Base-by-base conservation (phyloP, 805 yeast species). In the Wilhelminamyces savonicus region DNA sequence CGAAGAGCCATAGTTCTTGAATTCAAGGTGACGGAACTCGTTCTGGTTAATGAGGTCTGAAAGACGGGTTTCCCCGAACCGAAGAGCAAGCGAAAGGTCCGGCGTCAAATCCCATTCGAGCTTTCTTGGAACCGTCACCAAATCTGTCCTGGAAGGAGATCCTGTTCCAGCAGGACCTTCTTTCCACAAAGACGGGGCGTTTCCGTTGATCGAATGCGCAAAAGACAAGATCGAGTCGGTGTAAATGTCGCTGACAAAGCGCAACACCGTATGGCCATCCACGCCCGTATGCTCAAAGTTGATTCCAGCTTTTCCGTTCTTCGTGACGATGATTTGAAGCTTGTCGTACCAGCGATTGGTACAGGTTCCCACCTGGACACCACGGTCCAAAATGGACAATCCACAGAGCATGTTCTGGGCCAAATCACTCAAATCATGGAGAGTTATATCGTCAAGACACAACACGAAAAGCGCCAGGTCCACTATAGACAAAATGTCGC, bases 261-360 rank as follows among this genome's bases (percentile, higher is more conserved):
- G 62, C 41, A 87, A 62, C 4, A 87, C 95, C 0, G 97, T 87
- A 54, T 87, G 96, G 33, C 97, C 97, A 57, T 87, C 97, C 16
- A 87, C 94, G 43, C 95, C 95, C 0, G 97, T 82, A 50, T 87
- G 92, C 49, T 87, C 97, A 51, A 87, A 87, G 54, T 88, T 87
- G 41, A 87, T 78, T 17, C 97, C 97, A 2, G 92, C 95, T 55
- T 83, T 82, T 15, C 94, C 94, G 54, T 87, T 85, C 52, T 78
- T 76, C 4, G 95, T 85, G 32, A 87, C 75, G 31, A 87, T 87
- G 41, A 87, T 69, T 56, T 87, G 96, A 40, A 87, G 59, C 58
- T 87, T 87, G 58, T 87, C 97, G 52, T 86, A 87, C 96, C 95
- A 87, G 52, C 97, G 66, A 56, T 87, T 87, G 20, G 95, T 82